phyloP scores from a whole-genome alignment of 306 rosid species.

The Argentina anserina region DNA sequence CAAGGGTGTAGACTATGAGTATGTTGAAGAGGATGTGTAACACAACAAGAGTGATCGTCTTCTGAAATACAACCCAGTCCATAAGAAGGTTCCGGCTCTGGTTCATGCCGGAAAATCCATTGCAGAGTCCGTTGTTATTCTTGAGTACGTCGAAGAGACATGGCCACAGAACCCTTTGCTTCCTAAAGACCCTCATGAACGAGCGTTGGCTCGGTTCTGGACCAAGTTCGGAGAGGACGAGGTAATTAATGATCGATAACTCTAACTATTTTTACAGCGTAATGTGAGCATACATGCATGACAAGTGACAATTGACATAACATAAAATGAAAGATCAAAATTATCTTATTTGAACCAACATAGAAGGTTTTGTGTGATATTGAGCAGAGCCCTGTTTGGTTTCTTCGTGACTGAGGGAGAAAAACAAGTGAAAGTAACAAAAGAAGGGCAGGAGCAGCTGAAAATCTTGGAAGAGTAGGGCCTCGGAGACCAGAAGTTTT shows the following conservation, averaged over 20 bases:
- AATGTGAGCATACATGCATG: too few species aligned
- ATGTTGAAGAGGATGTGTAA: constrained; percentile 8
- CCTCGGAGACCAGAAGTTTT: neutral
- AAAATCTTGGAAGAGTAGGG: neutral
- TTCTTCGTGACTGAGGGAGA: neutral
- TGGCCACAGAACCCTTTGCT: constrained; percentile 25
- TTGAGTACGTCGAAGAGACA: constrained; percentile 23
- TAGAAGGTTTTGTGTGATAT: neutral
- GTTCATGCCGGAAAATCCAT: constrained; percentile 16
- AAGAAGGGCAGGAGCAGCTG: neutral
- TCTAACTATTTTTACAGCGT: neutral
- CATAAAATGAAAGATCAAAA: neutral
- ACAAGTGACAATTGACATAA: too few species aligned
- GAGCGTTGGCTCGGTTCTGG: constrained; percentile 14
- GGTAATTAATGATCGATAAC: neutral
- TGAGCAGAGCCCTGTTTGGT: neutral
- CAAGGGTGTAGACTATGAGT: constrained; percentile 18
- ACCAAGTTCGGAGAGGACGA: constrained; percentile 13
- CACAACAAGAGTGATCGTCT: constrained; percentile 9
- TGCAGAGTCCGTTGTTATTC: constrained; percentile 15
- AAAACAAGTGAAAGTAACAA: constrained; percentile 2
- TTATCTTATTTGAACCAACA: neutral
- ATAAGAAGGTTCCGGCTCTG: constrained; percentile 23
- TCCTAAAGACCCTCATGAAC: constrained; percentile 14
- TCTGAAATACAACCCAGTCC: constrained; percentile 17